phyloP scores from a whole-genome alignment of 2,329 filamentous ascomycete species.

The Elsinoe ampelina region DNA sequence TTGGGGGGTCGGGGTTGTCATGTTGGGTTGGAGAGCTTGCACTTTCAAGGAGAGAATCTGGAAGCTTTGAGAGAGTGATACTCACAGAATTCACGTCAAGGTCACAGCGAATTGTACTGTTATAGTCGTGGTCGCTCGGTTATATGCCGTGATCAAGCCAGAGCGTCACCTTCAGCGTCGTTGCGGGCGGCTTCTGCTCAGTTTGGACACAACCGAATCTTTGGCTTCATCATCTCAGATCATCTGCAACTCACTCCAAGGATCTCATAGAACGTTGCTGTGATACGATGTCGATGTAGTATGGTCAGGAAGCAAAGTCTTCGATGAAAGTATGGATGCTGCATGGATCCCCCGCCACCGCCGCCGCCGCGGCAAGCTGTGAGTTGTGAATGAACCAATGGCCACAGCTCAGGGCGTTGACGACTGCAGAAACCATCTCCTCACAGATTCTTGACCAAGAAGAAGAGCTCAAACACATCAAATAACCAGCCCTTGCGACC shows the following conservation, averaged over 20 bases:
- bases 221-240: background rate
- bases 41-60: no score
- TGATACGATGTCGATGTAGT: background rate
- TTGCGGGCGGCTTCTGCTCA: background rate
- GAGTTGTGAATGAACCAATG: background rate
- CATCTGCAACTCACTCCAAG: no score
- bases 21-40: no score
- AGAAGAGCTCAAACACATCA: background rate
- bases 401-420: background rate
- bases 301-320: background rate
- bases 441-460: conserved; percentile 4
- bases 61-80: no score
- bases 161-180: background rate
- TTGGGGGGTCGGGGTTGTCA: background rate
- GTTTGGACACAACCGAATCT: background rate
- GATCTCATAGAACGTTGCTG: background rate
- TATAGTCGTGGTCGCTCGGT: background rate
- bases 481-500: background rate
- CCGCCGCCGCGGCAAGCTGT: conserved; percentile 5
- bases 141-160: background rate
- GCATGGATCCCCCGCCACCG: conserved; percentile 10
- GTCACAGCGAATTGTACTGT: no score
- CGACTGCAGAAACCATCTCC: conserved; percentile 8
- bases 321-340: background rate
- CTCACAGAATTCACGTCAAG: no score